Percentiles rank a stretch among this genome's conserved stretches.
Conservation (phyloP, 192 early-diverging fungal species). For the Phycomyces blakesleeanus region DNA sequence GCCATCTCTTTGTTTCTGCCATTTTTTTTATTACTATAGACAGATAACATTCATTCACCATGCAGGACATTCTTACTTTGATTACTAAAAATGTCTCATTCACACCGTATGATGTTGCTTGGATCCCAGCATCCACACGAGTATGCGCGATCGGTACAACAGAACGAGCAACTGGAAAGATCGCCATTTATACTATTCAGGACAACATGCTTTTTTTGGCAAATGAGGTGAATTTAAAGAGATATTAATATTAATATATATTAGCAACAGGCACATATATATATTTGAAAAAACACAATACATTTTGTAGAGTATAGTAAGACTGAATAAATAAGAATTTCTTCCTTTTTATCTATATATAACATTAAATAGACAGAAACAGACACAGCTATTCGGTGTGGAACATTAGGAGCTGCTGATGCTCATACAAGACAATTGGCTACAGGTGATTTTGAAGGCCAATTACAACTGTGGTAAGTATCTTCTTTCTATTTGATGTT, state of each 20-base stretch:
- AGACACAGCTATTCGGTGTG: slow-evolving; percentile 50
- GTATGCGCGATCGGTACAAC: slow-evolving; percentile 63
- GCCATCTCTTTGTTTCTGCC: no score
- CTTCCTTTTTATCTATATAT: no score
- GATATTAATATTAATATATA: no score
- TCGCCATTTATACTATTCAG: slow-evolving; percentile 56
- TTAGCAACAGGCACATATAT: no score
- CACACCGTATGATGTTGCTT: slow-evolving; percentile 59
- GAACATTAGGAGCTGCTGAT: slow-evolving; percentile 52
- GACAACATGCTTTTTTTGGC: slow-evolving; percentile 24
- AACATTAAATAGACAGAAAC: slow-evolving; percentile 39
- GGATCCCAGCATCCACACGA: slow-evolving; percentile 62
- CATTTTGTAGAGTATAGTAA: no score
- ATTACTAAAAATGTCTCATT: slow-evolving; percentile 27
- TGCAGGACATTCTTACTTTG: no score
- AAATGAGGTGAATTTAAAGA: no score
- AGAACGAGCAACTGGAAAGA: slow-evolving; percentile 51
- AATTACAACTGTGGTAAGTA: slow-evolving; percentile 40
- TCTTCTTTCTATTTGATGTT: not conserved
- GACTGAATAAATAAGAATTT: no score
- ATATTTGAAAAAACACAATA: no score
- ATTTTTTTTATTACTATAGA: no score
- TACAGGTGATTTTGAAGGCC: slow-evolving; percentile 67
- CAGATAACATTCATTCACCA: no score
- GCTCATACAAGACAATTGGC: slow-evolving; percentile 53